Base-by-base conservation (phyloP, 768 basidiomycete species). In the Cubamyces sp. region DNA sequence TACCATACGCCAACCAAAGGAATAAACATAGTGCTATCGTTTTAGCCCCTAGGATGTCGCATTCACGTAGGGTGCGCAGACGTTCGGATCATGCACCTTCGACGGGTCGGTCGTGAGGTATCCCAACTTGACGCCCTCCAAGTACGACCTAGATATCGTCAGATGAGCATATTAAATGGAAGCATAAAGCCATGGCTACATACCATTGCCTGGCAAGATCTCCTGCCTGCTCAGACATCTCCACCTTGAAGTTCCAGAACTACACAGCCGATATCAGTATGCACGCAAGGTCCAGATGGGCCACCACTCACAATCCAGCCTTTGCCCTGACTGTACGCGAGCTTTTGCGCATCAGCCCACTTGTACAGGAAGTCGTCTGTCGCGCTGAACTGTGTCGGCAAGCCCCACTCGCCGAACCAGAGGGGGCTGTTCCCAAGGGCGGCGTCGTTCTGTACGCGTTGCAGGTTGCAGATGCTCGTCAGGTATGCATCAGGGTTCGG, bases 261-360 rank as follows among this genome's bases (percentile, higher is more conserved):
- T 84, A 43, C 28, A 23, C 26, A 60, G 5, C 34, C 14, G 28
- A 34, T 5, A 5, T 34, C 11, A 34, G 34, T 9, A 34, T 30
- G 3, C 28, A 34, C 1, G 34, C 9, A 5, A n/a, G n/a, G n/a
- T n/a, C 34, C 34, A 34, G 9, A 34, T 6, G 9, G 34, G 9
- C 9, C 5, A 34, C 34, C 3, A 78, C 85, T 74, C 64, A 88
- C 87, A 43, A 90, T 79, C 87, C 88, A 90, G 26, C 88, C 88
- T 2, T 81, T 79, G 37, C 80, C 78, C 62, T 87, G 73, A 56
- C 80, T 79, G 55, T 90, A 90, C 1, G 82, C 77, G 41, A 84
- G 73, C 71, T 91, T 91, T 72, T 91, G 89, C 25, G 89, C 87
- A 66, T 91, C 90, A 12, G 87, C 89, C 89, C 89, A 90, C 68